Evolutionary conservation across 176 grass and related monocot species (phyloP).

Genomic region (Guadua angustifolia): DNA sequence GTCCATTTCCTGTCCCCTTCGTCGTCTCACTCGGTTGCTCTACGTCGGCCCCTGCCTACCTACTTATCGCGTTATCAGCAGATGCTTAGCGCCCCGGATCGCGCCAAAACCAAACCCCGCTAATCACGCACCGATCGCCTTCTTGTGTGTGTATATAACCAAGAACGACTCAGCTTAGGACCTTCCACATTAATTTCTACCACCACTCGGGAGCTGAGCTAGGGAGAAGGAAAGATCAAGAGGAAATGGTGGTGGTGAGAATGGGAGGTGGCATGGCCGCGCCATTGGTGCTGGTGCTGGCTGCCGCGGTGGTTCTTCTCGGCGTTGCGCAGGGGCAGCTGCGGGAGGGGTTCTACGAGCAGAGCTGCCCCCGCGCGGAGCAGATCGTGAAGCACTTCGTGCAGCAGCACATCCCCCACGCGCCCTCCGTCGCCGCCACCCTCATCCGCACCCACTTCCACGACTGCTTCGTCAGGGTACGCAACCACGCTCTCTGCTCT

Average conservation of each 20-base stretch:
- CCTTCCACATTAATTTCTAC: neutral
- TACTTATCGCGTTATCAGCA: neutral
- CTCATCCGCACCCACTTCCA: slow-evolving; percentile 91
- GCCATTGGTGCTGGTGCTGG: neutral
- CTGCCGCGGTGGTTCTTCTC: neutral
- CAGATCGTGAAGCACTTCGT: slow-evolving; percentile 68
- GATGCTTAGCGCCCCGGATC: neutral
- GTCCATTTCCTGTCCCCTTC: neutral
- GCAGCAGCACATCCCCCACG: slow-evolving; percentile 59
- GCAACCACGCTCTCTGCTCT: slow-evolving; percentile 50
- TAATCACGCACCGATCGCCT: neutral
- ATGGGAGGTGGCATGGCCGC: neutral
- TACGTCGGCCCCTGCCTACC: neutral
- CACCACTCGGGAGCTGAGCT: neutral
- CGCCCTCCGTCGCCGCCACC: slow-evolving; percentile 71
- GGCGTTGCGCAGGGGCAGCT: slow-evolving; percentile 52
- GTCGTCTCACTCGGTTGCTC: neutral
- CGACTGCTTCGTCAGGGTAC: slow-evolving; percentile 95
- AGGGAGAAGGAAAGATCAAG: neutral
- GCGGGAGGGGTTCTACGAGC: slow-evolving; percentile 66
- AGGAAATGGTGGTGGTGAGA: neutral
- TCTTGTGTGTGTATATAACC: slow-evolving; percentile 36
- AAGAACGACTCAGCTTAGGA: neutral
- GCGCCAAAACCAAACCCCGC: slow-evolving; percentile 31
- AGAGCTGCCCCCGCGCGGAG: slow-evolving; percentile 80